Conservation (phyloP, 2,329 filamentous ascomycete genomes). For the Alternaria arborescens region DNA sequence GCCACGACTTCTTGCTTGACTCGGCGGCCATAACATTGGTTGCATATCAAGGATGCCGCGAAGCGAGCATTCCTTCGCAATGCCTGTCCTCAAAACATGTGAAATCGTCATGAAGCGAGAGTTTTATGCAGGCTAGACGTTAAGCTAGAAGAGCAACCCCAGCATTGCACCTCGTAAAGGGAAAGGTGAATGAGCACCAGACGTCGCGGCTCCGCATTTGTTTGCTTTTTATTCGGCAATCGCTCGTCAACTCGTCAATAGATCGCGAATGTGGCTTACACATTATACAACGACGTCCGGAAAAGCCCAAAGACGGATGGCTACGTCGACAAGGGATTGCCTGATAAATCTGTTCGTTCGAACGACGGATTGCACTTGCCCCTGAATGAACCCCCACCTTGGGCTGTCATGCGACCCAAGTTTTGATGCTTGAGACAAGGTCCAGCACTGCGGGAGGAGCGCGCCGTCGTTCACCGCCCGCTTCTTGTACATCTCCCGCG, state of each 20-base stretch:
- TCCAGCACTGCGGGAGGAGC: slow-evolving; percentile 43
- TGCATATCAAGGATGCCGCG: not conserved
- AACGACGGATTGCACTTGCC: slow-evolving; percentile 12
- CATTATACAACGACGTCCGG: not conserved
- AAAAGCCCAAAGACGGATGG: not conserved
- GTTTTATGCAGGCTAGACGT: slow-evolving; percentile 16
- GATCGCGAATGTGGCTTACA: slow-evolving; percentile 4
- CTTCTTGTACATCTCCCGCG: slow-evolving; percentile 32
- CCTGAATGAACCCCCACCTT: slow-evolving; percentile 29
- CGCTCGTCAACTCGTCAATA: slow-evolving; percentile 5
- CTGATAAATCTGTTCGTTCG: not conserved
- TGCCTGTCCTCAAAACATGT: not conserved
- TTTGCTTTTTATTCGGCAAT: slow-evolving; percentile 14
- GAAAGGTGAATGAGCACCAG: slow-evolving; percentile 2
- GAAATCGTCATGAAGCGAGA: slow-evolving; percentile 1
- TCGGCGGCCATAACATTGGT: not conserved
- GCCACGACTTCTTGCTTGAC: not conserved
- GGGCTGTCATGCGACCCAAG: slow-evolving; percentile 32
- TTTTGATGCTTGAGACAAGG: slow-evolving; percentile 20
- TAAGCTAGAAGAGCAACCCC: slow-evolving; percentile 10
- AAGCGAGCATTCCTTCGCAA: not conserved
- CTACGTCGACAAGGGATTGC: not conserved
- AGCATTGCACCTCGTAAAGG: not conserved
- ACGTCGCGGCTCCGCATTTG: slow-evolving; percentile 8
- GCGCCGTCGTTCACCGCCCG: slow-evolving; percentile 33